Conservation (phyloP, 208 protist genomes). For the Crithidia acanthocephali region DNA sequence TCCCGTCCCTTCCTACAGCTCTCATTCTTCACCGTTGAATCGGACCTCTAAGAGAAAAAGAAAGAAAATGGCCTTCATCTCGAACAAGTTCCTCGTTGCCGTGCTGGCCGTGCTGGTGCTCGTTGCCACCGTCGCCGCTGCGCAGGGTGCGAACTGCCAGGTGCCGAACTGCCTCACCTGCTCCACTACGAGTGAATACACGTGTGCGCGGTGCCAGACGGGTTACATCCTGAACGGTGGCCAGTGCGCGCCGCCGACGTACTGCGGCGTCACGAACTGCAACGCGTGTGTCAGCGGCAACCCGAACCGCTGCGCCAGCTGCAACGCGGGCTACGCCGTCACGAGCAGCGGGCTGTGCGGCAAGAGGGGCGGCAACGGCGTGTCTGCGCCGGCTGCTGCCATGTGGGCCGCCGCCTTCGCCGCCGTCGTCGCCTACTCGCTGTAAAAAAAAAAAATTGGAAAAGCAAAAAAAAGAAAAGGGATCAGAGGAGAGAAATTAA, state of each 20-base stretch:
- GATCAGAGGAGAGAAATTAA: not conserved
- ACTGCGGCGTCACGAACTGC: constrained; percentile 28
- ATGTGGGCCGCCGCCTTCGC: constrained; percentile 10
- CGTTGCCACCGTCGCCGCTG: constrained; percentile 14
- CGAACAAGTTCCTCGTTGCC: constrained; percentile 25
- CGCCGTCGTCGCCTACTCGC: constrained; percentile 7
- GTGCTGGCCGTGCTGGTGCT: constrained; percentile 22
- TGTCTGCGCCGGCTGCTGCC: constrained; percentile 6
- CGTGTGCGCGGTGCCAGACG: constrained; percentile 6
- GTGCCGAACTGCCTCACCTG: constrained; percentile 13
- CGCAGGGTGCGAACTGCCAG: constrained; percentile 16
- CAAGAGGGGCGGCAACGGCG: constrained; percentile 1
- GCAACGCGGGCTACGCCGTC: constrained; percentile 9
- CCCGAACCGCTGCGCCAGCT: constrained; percentile 6
- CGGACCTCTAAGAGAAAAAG: constrained; percentile 32
- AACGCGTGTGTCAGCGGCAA: constrained; percentile 6
- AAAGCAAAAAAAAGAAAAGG: not conserved
- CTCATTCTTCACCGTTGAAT: not conserved
- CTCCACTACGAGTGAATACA: not conserved
- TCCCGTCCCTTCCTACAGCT: not conserved
- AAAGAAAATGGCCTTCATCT: constrained; percentile 16
- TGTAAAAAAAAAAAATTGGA: constrained; percentile 1
- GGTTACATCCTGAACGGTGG: constrained; percentile 4
- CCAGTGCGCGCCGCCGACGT: constrained; percentile 10
- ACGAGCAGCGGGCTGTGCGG: constrained; percentile 1